These are phyloP conservation scores for Thielaviopsis euricoi DNA, from an alignment of 2,329 filamentous ascomycete species.

Conservation along the genomic window DNA sequence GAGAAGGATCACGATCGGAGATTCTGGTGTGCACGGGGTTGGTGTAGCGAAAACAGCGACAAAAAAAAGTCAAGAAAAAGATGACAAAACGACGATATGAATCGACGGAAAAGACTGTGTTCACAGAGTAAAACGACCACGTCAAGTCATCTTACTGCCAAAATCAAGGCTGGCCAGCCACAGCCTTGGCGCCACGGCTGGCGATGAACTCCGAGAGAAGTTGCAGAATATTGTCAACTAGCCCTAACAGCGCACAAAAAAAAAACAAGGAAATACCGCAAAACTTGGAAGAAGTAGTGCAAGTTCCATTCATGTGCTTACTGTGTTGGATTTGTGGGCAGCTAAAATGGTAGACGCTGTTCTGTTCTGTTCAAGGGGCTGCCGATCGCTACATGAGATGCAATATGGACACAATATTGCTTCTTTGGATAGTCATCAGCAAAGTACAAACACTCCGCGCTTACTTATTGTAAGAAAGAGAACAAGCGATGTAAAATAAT, in stretches of 20 bases:
- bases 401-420: not conserved
- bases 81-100: not conserved
- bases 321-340: no score
- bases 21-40: not conserved
- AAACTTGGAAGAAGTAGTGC: not conserved
- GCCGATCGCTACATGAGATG: not conserved
- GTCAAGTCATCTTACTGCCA: no score
- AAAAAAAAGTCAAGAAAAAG: not conserved
- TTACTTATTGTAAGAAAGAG: not conserved
- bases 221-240: not conserved
- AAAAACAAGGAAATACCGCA: not conserved
- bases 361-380: not conserved
- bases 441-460: not conserved
- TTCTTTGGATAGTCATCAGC: not conserved
- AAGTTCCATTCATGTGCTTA: no score
- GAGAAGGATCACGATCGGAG: not conserved
- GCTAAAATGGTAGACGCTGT: no score
- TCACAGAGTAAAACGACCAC: no score
- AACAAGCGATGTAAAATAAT: no score
- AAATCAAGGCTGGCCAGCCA: not conserved
- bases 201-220: not conserved
- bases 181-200: not conserved
- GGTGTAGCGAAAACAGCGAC: not conserved
- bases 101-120: no score
- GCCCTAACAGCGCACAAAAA: not conserved